A percentile compares a stretch with the other conserved stretches of the same genome.
Evolutionary conservation across 129 eudicot species (phyloP).

Genomic region (Dittrichia graveolens): DNA sequence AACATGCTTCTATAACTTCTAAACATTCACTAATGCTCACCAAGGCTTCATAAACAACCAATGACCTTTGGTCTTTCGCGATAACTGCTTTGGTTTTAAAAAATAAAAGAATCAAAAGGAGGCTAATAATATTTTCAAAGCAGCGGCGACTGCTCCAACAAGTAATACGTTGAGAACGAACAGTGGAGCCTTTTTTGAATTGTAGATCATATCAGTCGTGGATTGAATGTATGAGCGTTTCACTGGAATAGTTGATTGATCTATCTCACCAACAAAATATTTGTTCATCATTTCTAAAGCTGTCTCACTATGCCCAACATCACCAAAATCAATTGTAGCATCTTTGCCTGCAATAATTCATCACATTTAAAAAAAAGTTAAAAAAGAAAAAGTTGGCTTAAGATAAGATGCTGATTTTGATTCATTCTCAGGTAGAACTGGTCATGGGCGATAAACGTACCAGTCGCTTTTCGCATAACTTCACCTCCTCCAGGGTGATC

Average conservation of each 20-base stretch:
- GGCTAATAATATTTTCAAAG: background rate
- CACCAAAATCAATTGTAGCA: slow-evolving; percentile 1
- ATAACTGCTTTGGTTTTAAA: slow-evolving; percentile 1
- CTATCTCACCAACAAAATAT: slow-evolving; percentile 21
- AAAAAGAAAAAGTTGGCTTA: background rate
- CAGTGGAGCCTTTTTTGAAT: slow-evolving; percentile 14
- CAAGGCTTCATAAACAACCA: background rate
- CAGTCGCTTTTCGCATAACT: slow-evolving; percentile 75
- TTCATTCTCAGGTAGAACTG: too few relatives aligned
- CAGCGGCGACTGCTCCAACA: slow-evolving; percentile 18
- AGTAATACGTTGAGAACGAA: slow-evolving; percentile 8
- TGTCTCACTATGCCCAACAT: slow-evolving; percentile 17
- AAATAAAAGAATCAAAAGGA: background rate
- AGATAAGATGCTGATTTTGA: background rate
- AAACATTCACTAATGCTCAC: background rate
- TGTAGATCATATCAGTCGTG: slow-evolving; percentile 13
- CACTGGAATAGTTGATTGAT: slow-evolving; percentile 17
- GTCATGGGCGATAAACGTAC: too few relatives aligned
- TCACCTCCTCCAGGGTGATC: slow-evolving; percentile 97
- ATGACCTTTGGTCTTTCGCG: background rate
- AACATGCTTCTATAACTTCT: background rate
- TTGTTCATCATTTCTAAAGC: slow-evolving; percentile 17
- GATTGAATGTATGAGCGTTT: slow-evolving; percentile 1
- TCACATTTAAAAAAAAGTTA: background rate
- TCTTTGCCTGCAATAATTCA: slow-evolving; percentile 16